Conservation (phyloP, 176 grass and related monocot species). For the Triticum dicoccoides region DNA sequence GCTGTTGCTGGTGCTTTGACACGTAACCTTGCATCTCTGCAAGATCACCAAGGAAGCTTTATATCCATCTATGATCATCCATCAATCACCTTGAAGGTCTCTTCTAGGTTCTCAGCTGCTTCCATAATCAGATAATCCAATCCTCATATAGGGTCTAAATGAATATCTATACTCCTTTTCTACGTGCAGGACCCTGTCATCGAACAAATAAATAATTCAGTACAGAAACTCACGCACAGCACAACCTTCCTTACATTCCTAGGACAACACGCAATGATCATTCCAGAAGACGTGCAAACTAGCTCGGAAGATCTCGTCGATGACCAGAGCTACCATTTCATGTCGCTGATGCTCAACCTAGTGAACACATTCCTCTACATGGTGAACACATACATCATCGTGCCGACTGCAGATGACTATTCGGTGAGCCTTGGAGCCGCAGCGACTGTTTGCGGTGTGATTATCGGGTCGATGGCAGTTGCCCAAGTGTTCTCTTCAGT, state of each 20-base stretch:
- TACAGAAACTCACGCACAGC: constrained; percentile 73
- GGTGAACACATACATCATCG: constrained; percentile 97
- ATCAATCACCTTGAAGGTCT: constrained; percentile 62
- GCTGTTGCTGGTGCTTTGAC: constrained; percentile 92
- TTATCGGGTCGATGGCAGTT: constrained; percentile 95
- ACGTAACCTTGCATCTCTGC: constrained; percentile 76
- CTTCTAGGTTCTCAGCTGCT: background rate
- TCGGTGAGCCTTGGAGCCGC: constrained; percentile 90
- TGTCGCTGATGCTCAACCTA: constrained; percentile 75
- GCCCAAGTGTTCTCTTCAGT: constrained; percentile 99
- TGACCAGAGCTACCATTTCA: constrained; percentile 71
- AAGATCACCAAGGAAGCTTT: constrained; percentile 67
- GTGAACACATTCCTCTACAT: constrained; percentile 89
- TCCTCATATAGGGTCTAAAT: background rate
- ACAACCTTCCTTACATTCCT: constrained; percentile 90
- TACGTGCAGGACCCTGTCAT: constrained; percentile 83
- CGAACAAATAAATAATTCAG: constrained; percentile 91
- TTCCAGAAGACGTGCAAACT: constrained; percentile 46
- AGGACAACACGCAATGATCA: constrained; percentile 76
- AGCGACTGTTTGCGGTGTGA: constrained; percentile 91
- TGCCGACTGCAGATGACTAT: constrained; percentile 93
- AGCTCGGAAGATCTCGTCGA: constrained; percentile 48
- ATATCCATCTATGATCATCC: constrained; percentile 94
- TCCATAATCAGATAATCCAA: background rate
- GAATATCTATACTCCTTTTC: background rate